Base-by-base conservation (phyloP, 257 asterid genomes). In the Anisodus acutangulus region DNA sequence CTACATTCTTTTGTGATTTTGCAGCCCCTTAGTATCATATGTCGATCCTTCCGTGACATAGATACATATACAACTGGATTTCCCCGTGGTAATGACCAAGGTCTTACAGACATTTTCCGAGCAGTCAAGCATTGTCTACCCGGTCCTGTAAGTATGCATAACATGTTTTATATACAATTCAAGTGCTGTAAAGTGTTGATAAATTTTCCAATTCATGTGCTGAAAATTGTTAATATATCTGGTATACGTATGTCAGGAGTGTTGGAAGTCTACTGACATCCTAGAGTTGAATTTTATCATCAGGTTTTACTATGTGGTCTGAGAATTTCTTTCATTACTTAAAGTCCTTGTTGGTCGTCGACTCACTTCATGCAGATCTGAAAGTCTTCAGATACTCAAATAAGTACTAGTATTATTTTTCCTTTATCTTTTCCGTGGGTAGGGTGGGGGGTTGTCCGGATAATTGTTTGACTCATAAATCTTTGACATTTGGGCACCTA, bases 21-120 rank as follows among this genome's bases (percentile, higher is more conserved):
- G 84, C 93, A 94, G 98, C 98, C 99, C 57, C 99, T 95, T 31
- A 94, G 99, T 85, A 89, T 95, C 85, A 83, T 95, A 59, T 94
- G 98, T 81, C 94, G 82, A 88, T 93, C 99, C 54, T 93, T 95
- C 86, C 89, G 91, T 85, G 98, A 94, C 91, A 95, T 95, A 58
- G 99, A 95, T 87, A 91, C 90, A 54, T 95, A 94, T 84, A 95
- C 98, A 4, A 94, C 97, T 47, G 99, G 99, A 86, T 95, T 95
- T 85, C 97, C 98, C 82, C 89, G 93, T 80, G 97, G 98, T 81
- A 90, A 92, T 82, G 90, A 82, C 86, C 91, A 90, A 55, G 98
- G 99, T 76, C 89, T 86, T 84, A 78, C 92, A 26, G 87, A 91
- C 88, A 88, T 92, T 79, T 95, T 95, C 83, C 93, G 97, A 90